Evolutionary conservation across 192 early-diverging fungal species (phyloP).

Genomic region (Coemansia reversa): DNA sequence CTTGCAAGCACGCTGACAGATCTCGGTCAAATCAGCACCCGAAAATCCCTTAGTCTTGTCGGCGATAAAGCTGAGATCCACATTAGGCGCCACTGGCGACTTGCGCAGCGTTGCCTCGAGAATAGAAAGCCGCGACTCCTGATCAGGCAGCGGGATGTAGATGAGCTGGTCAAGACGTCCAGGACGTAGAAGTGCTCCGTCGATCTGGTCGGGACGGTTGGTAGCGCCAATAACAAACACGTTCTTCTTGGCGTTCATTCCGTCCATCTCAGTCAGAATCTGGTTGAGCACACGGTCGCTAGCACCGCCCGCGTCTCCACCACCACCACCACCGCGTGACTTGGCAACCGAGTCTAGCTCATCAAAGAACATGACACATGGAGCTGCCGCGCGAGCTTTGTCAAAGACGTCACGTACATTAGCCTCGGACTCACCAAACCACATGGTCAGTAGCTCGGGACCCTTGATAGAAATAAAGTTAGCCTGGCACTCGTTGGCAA

Average conservation of each 20-base stretch:
- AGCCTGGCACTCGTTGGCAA: slow-evolving; percentile 99
- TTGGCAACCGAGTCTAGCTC: slow-evolving; percentile 98
- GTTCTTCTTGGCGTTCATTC: slow-evolving; percentile 99
- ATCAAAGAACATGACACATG: slow-evolving; percentile 99
- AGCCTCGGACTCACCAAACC: slow-evolving; percentile 99
- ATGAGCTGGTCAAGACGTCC: slow-evolving; percentile 99
- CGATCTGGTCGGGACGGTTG: slow-evolving; percentile 98
- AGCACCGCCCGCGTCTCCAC: slow-evolving; percentile 88
- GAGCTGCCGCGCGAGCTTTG: slow-evolving; percentile 95
- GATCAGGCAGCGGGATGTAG: slow-evolving; percentile 95
- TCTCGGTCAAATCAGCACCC: slow-evolving; percentile 97
- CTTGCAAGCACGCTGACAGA: slow-evolving; percentile 97
- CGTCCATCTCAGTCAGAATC: slow-evolving; percentile 99
- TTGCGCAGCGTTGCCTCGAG: slow-evolving; percentile 89
- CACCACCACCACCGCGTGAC: slow-evolving; percentile 71
- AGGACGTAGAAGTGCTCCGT: slow-evolving; percentile 93
- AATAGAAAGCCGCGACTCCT: slow-evolving; percentile 79
- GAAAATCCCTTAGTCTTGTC: slow-evolving; percentile 93
- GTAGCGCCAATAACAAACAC: slow-evolving; percentile 99
- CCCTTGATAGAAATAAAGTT: slow-evolving; percentile 99
- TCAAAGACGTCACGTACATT: slow-evolving; percentile 99
- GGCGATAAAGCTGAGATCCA: slow-evolving; percentile 83
- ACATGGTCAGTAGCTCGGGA: slow-evolving; percentile 98
- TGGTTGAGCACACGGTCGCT: slow-evolving; percentile 99
- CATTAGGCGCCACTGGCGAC: slow-evolving; percentile 78